Evolutionary conservation across 805 yeast genomes (phyloP).

Genomic region (Metschnikowia kofuensis): DNA sequence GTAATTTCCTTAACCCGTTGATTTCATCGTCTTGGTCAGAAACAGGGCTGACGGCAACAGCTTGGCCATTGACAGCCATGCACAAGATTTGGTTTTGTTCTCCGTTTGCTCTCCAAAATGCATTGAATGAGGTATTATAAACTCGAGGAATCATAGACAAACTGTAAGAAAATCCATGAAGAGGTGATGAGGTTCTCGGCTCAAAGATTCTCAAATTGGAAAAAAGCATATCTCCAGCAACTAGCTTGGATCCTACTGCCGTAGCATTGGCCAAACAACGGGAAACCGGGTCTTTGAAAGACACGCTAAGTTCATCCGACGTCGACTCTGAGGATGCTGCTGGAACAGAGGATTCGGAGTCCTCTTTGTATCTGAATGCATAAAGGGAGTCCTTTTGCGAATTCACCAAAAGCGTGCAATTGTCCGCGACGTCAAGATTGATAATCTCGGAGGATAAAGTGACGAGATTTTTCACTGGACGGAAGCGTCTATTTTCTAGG

Average conservation of each 20-base stretch:
- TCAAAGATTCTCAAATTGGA: slow-evolving; percentile 30
- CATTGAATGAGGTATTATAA: slow-evolving; percentile 21
- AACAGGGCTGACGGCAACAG: slow-evolving; percentile 16
- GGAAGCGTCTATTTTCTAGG: slow-evolving; percentile 29
- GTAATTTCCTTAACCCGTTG: slow-evolving; percentile 10
- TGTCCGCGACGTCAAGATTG: slow-evolving; percentile 21
- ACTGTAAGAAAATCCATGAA: slow-evolving; percentile 14
- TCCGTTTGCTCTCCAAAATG: slow-evolving; percentile 19
- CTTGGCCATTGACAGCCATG: slow-evolving; percentile 40
- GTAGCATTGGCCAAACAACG: slow-evolving; percentile 33
- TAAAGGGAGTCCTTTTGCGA: slow-evolving; percentile 36
- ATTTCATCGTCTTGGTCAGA: slow-evolving; percentile 15
- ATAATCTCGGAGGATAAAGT: slow-evolving; percentile 31
- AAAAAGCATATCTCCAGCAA: slow-evolving; percentile 36
- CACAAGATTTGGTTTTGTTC: slow-evolving; percentile 17
- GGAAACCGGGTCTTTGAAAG: slow-evolving; percentile 32
- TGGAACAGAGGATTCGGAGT: not conserved
- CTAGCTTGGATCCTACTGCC: slow-evolving; percentile 18
- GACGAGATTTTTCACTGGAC: slow-evolving; percentile 23
- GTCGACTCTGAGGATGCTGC: not conserved
- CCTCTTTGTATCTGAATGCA: slow-evolving; percentile 22
- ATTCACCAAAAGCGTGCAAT: slow-evolving; percentile 22
- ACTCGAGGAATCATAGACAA: slow-evolving; percentile 35
- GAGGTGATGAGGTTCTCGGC: slow-evolving; percentile 1
- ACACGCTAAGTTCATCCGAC: slow-evolving; percentile 9